A percentile compares a stretch with the other conserved stretches of the same genome.
phyloP scores from a whole-genome alignment of 2,329 filamentous ascomycete genomes.

The Emergomyces pasteurianus region DNA sequence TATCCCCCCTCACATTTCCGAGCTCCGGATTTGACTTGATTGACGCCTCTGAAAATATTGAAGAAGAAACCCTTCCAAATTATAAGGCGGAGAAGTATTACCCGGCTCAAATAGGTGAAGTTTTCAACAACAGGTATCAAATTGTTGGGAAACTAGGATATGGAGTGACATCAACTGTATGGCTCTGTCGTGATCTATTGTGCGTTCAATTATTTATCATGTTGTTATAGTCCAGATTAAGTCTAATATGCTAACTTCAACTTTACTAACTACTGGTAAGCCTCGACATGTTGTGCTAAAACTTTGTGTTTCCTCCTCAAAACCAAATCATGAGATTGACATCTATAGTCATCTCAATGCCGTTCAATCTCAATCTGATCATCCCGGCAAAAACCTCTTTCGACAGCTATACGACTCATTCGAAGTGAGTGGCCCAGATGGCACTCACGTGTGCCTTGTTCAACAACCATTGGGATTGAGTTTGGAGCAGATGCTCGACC shows the following conservation, averaged over 20 bases:
- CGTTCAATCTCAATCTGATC: slow-evolving; percentile 5
- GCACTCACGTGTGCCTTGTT: slow-evolving; percentile 8
- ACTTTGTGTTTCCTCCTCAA: slow-evolving; percentile 3
- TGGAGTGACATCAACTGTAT: slow-evolving; percentile 15
- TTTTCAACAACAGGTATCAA: slow-evolving; percentile 10
- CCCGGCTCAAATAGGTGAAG: slow-evolving; percentile 7
- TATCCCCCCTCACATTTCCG: slow-evolving; percentile 1
- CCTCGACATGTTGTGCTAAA: background rate
- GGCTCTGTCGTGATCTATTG: slow-evolving; percentile 14
- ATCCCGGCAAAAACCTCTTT: slow-evolving; percentile 13
- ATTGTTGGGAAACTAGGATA: no score
- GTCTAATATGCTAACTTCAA: background rate
- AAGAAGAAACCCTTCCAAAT: slow-evolving; percentile 9
- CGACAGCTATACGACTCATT: slow-evolving; percentile 17
- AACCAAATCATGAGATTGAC: slow-evolving; percentile 8
- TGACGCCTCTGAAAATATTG: slow-evolving; percentile 5
- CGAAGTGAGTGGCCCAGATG: slow-evolving; percentile 13
- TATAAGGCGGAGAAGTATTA: slow-evolving; percentile 10
- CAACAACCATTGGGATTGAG: slow-evolving; percentile 9
- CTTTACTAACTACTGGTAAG: background rate
- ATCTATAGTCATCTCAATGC: slow-evolving; percentile 13
- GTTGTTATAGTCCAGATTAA: background rate
- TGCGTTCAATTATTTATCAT: slow-evolving; percentile 3
- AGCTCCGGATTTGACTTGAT: slow-evolving; percentile 5
- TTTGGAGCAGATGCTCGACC: slow-evolving; percentile 6